Base-by-base conservation (phyloP, 1,284 basidiomycete genomes). In the Ceratobasidium theobromae region DNA sequence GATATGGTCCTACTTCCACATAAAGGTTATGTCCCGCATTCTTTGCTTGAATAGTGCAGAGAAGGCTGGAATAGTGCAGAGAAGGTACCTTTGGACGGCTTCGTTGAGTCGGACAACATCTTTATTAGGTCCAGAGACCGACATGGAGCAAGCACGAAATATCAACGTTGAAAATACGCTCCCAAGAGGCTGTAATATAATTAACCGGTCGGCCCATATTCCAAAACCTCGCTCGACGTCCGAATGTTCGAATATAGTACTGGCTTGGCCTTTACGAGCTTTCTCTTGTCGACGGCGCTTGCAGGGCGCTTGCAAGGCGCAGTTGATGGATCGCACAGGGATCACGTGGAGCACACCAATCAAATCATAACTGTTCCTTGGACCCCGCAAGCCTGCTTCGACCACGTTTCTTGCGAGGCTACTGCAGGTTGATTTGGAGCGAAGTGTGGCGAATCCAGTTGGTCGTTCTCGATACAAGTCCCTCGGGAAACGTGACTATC, bases 61-160 rank as follows among this genome's bases (percentile, higher is more conserved):
- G 46, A 62, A 62, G 18, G 16, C 35, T n/a, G n/a, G n/a, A n/a
- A 16, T 49, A 9, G 28, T 35, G 16, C n/a, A n/a, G n/a, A n/a
- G n/a, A n/a, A 28, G 23, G 55, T 43, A 21, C 28, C 55, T 60
- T 45, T 33, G 52, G 14, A 4, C 9, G 9, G 6, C 4, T 5
- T 16, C 23, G 23, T 18, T 25, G 32, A 43, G 46, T 40, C 57
- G 57, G 57, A 51, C 57, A 14, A 38, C 35, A 27, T 25, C 57
- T 33, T 12, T 62, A 30, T 62, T 62, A n/a, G 45, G 57, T 4
- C 21, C 30, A 11, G 46, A 62, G 28, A 21, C 46, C 57, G 46
- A 41, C 46, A 4, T 38, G 28, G 16, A 25, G 45, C 30, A 28
- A 45, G 21, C 27, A 30, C 25, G 38, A 27, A 41, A 32, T 38